Base-by-base conservation (phyloP, 257 asterid genomes). In the Solanum rostratum region DNA sequence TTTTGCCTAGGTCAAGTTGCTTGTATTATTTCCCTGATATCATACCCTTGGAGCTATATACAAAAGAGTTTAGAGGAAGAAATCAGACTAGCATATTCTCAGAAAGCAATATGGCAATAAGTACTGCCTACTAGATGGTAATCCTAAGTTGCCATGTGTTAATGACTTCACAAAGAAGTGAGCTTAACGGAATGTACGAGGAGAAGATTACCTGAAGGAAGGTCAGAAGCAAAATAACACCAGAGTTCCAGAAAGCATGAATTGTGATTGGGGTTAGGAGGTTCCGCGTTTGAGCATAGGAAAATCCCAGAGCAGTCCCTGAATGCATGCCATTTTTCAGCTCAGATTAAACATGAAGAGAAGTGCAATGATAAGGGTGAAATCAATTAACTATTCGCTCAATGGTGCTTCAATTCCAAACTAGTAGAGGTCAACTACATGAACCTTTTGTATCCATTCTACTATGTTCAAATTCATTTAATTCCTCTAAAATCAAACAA, bases 181-280 rank as follows among this genome's bases (percentile, higher is more conserved):
- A 43, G 33, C 53, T 11, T 43, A n/a, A 43, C 15, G 39, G 27
- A 69, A 69, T 2, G 30, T 3, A 12, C 20, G 37, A 6, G 13
- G 55, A 27, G 10, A 37, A 78, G 57, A 46, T 39, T 90, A 96
- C 99, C 98, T 93, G 94, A 85, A 96, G 98, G 88, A 96, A 92
- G 83, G 98, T 93, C 74, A 96, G 97, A 71, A 93, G 91, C 91
- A 96, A 84, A 85, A 96, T 93, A 52, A 96, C 98, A 65, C 98
- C 99, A 4, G 97, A 92, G 92, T 96, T 96, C 99, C 99, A 96
- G 15, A 93, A 85, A 68, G 98, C 93, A 37, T 95, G 99, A 85
- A 96, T 93, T 29, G 89, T 90, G 89, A 96, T 96, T 16, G 99
- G 98, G 4, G 99, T 91, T 63, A 95, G 87, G 86, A 96, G 99